Percentiles rank a stretch among this genome's conserved stretches.
phyloP scores from a whole-genome alignment of 202 grass and related monocot species.

The Eragrostis tef region DNA sequence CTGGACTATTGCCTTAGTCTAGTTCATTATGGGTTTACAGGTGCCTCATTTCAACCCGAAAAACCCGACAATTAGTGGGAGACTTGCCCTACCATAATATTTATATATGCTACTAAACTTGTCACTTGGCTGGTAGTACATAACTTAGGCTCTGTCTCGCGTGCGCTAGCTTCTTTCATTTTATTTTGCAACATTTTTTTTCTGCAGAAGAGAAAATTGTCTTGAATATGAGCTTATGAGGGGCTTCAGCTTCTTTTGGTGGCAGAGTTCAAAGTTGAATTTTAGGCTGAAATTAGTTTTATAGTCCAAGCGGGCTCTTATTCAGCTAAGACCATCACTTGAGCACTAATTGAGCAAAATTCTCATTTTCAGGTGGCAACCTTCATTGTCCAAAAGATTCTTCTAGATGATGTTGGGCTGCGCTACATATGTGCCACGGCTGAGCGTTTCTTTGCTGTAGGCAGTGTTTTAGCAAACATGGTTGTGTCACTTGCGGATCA shows the following conservation, averaged over 20 bases:
- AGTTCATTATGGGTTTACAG: too few relatives aligned
- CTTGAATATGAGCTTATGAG: constrained; percentile 13
- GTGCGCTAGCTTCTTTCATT: neutral
- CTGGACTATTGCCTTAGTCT: neutral
- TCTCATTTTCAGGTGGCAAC: constrained; percentile 71
- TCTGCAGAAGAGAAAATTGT: neutral
- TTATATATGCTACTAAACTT: neutral
- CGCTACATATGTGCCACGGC: constrained; percentile 88
- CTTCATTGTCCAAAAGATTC: constrained; percentile 99
- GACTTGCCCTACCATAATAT: neutral
- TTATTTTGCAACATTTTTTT: neutral
- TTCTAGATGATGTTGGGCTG: constrained; percentile 92
- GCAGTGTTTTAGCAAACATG: constrained; percentile 89
- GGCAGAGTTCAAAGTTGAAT: neutral
- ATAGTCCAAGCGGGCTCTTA: neutral
- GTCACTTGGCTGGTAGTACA: neutral
- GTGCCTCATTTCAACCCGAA: neutral
- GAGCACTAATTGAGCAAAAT: constrained; percentile 11
- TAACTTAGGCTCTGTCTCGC: neutral
- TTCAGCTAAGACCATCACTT: neutral
- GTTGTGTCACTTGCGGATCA: constrained; percentile 92
- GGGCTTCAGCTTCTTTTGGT: constrained; percentile 10
- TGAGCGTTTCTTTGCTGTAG: constrained; percentile 94
- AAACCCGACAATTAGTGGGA: neutral
- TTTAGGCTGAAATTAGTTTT: neutral